Conservation (phyloP, 225 moss, liverwort and hornwort genomes). For the Straminergon stramineum region DNA sequence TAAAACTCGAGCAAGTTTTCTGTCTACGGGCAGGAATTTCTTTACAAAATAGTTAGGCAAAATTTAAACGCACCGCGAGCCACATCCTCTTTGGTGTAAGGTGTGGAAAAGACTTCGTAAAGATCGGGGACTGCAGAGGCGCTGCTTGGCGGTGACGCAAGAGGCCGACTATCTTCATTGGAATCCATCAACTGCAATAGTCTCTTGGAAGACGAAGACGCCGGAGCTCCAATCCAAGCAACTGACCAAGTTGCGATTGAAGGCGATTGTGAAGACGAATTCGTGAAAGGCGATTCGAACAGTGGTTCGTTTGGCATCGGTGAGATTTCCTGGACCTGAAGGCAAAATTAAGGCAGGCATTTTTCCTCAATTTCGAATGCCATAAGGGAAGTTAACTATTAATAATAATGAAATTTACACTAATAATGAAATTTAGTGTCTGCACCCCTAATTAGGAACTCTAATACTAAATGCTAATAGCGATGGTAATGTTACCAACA, state of each 20-base stretch:
- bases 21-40: neutral
- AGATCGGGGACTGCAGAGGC: neutral
- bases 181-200: neutral
- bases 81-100: slow-evolving; percentile 31
- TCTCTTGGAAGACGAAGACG: too few relatives aligned
- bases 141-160: neutral
- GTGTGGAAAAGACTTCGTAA: slow-evolving; percentile 22
- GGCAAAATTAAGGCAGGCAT: too few relatives aligned
- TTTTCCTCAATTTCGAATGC: too few relatives aligned
- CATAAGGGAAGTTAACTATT: neutral
- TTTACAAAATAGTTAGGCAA: too few relatives aligned
- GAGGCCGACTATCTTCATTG: neutral
- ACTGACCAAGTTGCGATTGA: neutral
- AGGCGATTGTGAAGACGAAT: neutral
- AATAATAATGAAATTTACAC: neutral
- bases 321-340: neutral
- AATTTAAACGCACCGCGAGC: slow-evolving; percentile 11
- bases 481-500: neutral
- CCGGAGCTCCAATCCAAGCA: too few relatives aligned
- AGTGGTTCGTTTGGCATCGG: neutral
- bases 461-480: too few relatives aligned
- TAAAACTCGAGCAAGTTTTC: neutral
- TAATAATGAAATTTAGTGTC: neutral
- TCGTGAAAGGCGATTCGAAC: neutral
- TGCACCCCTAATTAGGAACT: neutral